These are phyloP conservation scores for Adenanthera pavonina DNA, from an alignment of 306 rosid species.

Conservation along the genomic window DNA sequence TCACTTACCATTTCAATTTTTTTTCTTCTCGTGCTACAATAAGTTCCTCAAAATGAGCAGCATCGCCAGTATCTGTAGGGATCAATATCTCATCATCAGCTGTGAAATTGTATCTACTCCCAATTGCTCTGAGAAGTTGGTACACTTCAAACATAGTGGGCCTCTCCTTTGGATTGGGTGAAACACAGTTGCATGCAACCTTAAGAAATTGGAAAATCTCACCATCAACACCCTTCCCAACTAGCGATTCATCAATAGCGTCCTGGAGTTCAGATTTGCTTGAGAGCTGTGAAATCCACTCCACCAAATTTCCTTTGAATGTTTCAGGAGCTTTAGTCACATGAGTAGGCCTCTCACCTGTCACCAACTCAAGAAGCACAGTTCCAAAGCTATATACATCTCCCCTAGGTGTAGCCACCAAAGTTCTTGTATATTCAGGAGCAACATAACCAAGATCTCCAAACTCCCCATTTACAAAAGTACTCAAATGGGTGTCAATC, in stretches of 20 bases:
- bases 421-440: constrained; percentile 85
- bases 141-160: constrained; percentile 93
- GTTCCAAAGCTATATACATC: constrained; percentile 89
- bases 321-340: constrained; percentile 76
- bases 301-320: constrained; percentile 84
- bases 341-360: constrained; percentile 81
- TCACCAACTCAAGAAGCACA: constrained; percentile 89
- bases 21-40: constrained; percentile 68
- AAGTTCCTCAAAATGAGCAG: constrained; percentile 65
- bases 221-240: constrained; percentile 66
- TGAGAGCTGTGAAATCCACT: constrained; percentile 67
- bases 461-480: constrained; percentile 95
- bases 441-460: constrained; percentile 97
- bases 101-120: constrained; percentile 72
- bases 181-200: constrained; percentile 78
- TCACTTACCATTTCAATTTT: constrained; percentile 35
- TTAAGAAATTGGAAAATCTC: constrained; percentile 86
- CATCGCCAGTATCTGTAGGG: constrained; percentile 54
- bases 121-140: constrained; percentile 90
- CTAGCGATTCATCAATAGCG: constrained; percentile 67
- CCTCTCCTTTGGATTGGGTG: constrained; percentile 74
- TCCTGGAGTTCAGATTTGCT: constrained; percentile 56
- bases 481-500: constrained; percentile 91
- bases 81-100: constrained; percentile 65
- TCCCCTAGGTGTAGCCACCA: constrained; percentile 91